Evolutionary conservation across 306 rosid genomes (phyloP).

Genomic region (Gastrolobium villosum): DNA sequence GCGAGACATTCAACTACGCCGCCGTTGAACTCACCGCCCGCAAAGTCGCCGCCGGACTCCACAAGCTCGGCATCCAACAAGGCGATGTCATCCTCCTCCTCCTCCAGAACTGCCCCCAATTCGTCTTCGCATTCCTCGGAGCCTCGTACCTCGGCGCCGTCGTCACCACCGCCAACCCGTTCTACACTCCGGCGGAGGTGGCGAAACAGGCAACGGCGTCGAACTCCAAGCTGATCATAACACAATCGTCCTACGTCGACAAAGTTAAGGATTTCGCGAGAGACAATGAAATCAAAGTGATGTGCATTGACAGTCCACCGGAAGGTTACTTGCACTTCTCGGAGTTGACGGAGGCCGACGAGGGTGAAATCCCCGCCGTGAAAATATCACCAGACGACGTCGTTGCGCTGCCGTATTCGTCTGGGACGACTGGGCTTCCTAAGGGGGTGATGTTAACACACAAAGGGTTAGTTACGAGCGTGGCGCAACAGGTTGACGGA

Average conservation of each 20-base stretch:
- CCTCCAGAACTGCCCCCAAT: constrained; percentile 81
- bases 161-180: constrained; percentile 73
- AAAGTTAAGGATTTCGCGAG: constrained; percentile 57
- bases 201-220: constrained; percentile 67
- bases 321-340: constrained; percentile 54
- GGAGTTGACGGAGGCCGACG: constrained; percentile 51
- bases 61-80: constrained; percentile 61
- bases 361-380: constrained; percentile 55
- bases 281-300: constrained; percentile 41
- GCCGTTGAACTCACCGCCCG: constrained; percentile 62
- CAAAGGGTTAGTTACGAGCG: constrained; percentile 66
- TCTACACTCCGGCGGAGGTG: constrained; percentile 68
- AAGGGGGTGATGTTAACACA: constrained; percentile 86
- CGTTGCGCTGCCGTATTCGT: constrained; percentile 79
- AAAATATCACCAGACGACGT: constrained; percentile 73
- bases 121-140: constrained; percentile 72
- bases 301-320: constrained; percentile 52
- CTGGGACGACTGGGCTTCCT: constrained; percentile 81
- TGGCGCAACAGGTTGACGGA: constrained; percentile 83
- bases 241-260: constrained; percentile 54
- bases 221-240: constrained; percentile 59
- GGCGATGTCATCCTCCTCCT: constrained; percentile 81
- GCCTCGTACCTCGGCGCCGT: constrained; percentile 71
- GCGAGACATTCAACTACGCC: constrained; percentile 55
- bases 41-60: constrained; percentile 69